These are phyloP conservation scores for Ceratobasidium sp. DNA, from an alignment of 1,284 basidiomycete species.

Conservation along the genomic window DNA sequence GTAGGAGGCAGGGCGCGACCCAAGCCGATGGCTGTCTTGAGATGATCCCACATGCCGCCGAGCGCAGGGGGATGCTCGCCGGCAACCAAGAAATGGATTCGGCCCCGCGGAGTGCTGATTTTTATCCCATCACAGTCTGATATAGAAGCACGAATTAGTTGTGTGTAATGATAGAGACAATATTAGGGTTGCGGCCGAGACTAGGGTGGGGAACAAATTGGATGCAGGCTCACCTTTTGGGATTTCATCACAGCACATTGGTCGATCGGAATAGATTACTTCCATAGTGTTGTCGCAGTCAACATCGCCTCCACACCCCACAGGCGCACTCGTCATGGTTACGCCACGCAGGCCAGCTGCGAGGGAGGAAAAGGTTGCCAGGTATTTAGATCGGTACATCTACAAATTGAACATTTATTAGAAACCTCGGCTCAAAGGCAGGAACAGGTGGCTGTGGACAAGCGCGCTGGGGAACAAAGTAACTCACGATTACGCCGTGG, in stretches of 20 bases:
- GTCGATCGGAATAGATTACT: conserved; percentile 30
- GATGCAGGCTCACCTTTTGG: conserved; percentile 19
- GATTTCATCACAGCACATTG: conserved; percentile 36
- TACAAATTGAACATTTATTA: not conserved
- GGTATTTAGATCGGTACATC: conserved; percentile 36
- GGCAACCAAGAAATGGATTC: conserved; percentile 35
- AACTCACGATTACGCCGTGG: conserved; percentile 38
- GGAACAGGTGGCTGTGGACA: not conserved
- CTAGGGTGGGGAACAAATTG: not conserved
- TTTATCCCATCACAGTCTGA: conserved; percentile 36
- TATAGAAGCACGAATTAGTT: not conserved
- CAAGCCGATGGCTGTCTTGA: conserved; percentile 37
- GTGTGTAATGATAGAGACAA: not conserved
- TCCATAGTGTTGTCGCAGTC: conserved; percentile 39
- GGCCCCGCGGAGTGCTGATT: conserved; percentile 28
- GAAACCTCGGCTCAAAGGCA: not conserved
- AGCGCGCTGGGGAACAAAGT: not conserved
- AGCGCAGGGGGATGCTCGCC: conserved; percentile 31
- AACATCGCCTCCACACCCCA: conserved; percentile 34
- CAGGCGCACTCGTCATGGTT: conserved; percentile 36
- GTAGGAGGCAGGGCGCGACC: conserved; percentile 28
- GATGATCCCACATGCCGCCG: conserved; percentile 36
- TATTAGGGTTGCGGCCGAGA: not conserved
- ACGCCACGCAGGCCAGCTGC: conserved; percentile 24
- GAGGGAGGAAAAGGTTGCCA: conserved; percentile 31